Conservation (phyloP, 2,329 filamentous ascomycete species). For the Fusarium drepaniforme region DNA sequence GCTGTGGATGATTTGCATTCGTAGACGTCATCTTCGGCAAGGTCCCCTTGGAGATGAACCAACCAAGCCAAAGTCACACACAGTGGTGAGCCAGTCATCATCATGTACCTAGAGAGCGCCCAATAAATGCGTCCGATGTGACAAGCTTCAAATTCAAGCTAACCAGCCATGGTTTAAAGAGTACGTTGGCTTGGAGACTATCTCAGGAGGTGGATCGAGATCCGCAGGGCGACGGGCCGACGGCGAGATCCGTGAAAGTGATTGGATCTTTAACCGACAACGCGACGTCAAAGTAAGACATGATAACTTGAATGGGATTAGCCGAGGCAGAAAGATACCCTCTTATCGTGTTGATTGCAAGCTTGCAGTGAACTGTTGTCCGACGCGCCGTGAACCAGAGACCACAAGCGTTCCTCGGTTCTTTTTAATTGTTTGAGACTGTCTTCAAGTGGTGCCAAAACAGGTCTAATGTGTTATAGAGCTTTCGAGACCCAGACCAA, state of each 20-base stretch:
- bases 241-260: not conserved
- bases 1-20: not conserved
- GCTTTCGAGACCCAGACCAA: too few relatives aligned
- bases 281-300: not conserved
- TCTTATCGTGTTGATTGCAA: constrained; percentile 42
- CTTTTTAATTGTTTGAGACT: too few relatives aligned
- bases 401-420: too few relatives aligned
- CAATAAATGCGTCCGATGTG: not conserved
- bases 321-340: not conserved
- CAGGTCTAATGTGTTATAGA: too few relatives aligned
- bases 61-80: not conserved
- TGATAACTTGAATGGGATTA: not conserved
- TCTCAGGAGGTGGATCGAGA: not conserved
- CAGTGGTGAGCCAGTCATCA: not conserved
- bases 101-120: too few relatives aligned
- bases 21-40: not conserved
- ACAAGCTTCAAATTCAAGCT: not conserved
- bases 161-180: not conserved
- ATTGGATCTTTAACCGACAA: not conserved
- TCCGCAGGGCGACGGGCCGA: not conserved
- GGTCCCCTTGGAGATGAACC: not conserved
- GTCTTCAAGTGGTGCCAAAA: too few relatives aligned
- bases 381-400: too few relatives aligned
- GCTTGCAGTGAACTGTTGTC: not conserved
- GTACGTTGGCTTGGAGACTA: not conserved